Evolutionary conservation across 495 filamentous ascomycete species (phyloP), one percentile per base, ranked within the genome.

Genomic region (Penicillium canescens): DNA sequence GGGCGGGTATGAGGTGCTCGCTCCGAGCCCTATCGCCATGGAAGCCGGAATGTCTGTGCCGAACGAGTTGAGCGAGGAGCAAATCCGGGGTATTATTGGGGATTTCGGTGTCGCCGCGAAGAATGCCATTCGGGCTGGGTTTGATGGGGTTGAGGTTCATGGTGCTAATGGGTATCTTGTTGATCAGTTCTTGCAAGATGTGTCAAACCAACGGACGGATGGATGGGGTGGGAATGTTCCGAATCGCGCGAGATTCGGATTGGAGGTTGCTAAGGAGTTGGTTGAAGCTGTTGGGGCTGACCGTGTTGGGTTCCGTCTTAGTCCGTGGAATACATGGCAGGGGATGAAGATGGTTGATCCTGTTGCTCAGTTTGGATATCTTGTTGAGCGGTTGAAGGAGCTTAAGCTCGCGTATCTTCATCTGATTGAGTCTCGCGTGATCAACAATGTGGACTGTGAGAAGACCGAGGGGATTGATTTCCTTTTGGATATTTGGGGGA

Each of bases 121-220:
- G 55, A 85, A 83, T 49, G 85, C 86, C 4, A 71, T 90, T 11
- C 73, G 69, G 9, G 88, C 87, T 4, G 88, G 88, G 9, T 92
- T 91, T 51, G 88, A 91, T 60, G 87, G 86, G 20, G 86, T 92
- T 4, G 89, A 92, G 71, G 72, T 91, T 48, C 87, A 90, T 63
- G 83, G 72, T 34, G 86, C 86, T 3, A 91, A 92, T 57, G 88
- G 88, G 9, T 91, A 90, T 61, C 67, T 92, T 40, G 71, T 90
- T 42, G 86, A 92, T 61, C 88, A 92, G 68, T 92, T 92, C 66
- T 72, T 71, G 1, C 86, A 88, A 59, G 82, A 86, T 56, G 70
- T 60, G 12, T 70, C 57, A 52, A 92, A 92, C 69, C 60, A 75
- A 60, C 80, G 88, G 2, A 83, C 77, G 4, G 88, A 92, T 62